A percentile compares a stretch with the other conserved stretches of the same genome.
Conservation (phyloP, 169 alveolate genomes). For the Eimeria maxima region DNA sequence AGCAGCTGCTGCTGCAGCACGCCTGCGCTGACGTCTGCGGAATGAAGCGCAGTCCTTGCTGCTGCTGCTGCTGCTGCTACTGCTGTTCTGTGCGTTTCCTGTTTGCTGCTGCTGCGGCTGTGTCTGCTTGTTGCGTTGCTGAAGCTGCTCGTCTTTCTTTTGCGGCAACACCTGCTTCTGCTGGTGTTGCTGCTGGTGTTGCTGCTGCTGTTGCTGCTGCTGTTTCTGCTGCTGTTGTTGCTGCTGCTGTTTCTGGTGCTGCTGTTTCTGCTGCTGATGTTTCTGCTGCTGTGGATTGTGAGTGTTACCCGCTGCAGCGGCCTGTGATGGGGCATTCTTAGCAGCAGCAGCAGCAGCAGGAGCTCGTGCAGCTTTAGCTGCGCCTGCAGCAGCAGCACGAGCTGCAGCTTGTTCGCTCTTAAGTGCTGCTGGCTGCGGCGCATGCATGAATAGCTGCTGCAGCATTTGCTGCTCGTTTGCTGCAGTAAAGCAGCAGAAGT, state of each 20-base stretch:
- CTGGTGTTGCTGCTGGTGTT: neutral
- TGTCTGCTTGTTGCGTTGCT: neutral
- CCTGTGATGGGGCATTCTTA: neutral
- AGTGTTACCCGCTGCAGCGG: neutral
- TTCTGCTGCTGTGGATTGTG: slow-evolving; percentile 2
- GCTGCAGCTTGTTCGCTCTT: neutral
- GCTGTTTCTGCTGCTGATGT: neutral
- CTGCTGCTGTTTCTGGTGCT: slow-evolving; percentile 35
- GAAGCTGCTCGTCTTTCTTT: neutral
- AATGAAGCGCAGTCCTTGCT: slow-evolving; percentile 33
- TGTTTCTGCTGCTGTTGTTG: neutral
- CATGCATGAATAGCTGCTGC: slow-evolving; percentile 57
- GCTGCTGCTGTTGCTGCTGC: neutral
- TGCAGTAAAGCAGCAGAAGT: slow-evolving; percentile 67
- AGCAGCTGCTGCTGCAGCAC: slow-evolving; percentile 71
- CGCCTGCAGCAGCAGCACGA: neutral
- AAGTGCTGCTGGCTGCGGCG: slow-evolving; percentile 26
- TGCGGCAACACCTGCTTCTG: neutral
- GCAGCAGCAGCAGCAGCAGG: slow-evolving; percentile 52
- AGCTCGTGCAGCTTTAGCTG: neutral
- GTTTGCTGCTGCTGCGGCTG: neutral
- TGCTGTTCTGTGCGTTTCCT: neutral
- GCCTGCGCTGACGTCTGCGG: slow-evolving; percentile 75
- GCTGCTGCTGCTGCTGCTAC: slow-evolving; percentile 44
- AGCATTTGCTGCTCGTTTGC: slow-evolving; percentile 61